phyloP scores from a whole-genome alignment of 345 rosid genomes.

The Mangifera indica region DNA sequence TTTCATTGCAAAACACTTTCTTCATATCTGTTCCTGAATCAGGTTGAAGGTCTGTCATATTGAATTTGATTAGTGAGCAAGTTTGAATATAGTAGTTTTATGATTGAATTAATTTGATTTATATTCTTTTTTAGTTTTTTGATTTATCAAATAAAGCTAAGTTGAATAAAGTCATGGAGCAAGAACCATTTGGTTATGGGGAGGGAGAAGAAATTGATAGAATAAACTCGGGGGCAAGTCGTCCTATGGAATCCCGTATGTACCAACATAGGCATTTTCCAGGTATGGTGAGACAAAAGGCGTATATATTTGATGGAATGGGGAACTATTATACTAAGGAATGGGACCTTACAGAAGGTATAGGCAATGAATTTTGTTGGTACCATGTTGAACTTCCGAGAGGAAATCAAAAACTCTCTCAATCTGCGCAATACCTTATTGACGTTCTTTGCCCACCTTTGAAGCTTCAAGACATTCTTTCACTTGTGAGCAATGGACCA shows the following conservation, averaged over 20 bases:
- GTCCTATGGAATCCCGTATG: slow-evolving; percentile 18
- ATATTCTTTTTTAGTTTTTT: neutral
- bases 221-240: slow-evolving; percentile 30
- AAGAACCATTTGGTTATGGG: slow-evolving; percentile 36
- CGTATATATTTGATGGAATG: slow-evolving; percentile 79
- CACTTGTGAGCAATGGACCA: slow-evolving; percentile 94
- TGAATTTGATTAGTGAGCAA: slow-evolving; percentile 15
- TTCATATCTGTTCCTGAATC: slow-evolving; percentile 1
- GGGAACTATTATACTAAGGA: slow-evolving; percentile 69
- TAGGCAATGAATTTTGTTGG: slow-evolving; percentile 84
- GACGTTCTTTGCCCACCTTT: slow-evolving; percentile 91
- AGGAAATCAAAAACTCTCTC: slow-evolving; percentile 73
- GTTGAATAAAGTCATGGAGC: slow-evolving; percentile 44
- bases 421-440: slow-evolving; percentile 83
- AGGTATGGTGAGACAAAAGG: slow-evolving; percentile 72
- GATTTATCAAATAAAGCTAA: slow-evolving; percentile 5
- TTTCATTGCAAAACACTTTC: neutral
- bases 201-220: slow-evolving; percentile 53
- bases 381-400: slow-evolving; percentile 90
- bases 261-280: slow-evolving; percentile 35
- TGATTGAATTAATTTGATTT: slow-evolving; percentile 11
- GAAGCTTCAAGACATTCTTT: slow-evolving; percentile 92
- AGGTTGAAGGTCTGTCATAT: neutral
- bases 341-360: slow-evolving; percentile 84
- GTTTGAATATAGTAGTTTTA: neutral